A percentile compares a stretch with the other conserved stretches of the same genome.
Conservation (phyloP, 148 eudicot species). For the Polygonum maritimum region DNA sequence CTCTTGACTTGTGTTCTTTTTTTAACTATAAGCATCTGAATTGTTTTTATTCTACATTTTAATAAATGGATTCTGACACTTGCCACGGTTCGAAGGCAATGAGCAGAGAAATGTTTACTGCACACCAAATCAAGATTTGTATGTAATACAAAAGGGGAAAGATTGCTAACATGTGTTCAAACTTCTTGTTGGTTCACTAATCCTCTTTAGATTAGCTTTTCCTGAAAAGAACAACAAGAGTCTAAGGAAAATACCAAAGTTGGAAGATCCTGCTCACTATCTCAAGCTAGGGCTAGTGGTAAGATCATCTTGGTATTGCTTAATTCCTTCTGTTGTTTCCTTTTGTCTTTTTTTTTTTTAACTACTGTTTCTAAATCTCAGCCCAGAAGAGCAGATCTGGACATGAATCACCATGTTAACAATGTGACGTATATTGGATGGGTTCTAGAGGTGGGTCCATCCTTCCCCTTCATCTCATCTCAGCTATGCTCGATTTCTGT, state of each 20-base stretch:
- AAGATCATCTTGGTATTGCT: slow-evolving; percentile 15
- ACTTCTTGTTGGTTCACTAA: neutral
- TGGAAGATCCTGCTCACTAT: slow-evolving; percentile 62
- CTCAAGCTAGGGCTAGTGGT: slow-evolving; percentile 73
- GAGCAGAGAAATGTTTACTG: neutral
- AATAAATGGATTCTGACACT: too few relatives aligned
- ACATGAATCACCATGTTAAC: slow-evolving; percentile 97
- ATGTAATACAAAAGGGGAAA: neutral
- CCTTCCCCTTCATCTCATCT: neutral
- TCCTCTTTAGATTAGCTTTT: slow-evolving; percentile 57
- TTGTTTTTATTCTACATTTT: neutral
- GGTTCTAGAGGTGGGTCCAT: slow-evolving; percentile 70
- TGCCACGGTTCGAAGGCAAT: too few relatives aligned
- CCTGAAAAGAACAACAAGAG: slow-evolving; percentile 83
- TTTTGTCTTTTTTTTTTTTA: neutral
- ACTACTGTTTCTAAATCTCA: slow-evolving; percentile 15
- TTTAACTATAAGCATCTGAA: neutral
- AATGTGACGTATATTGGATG: slow-evolving; percentile 95
- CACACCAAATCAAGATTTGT: neutral
- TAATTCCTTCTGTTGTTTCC: neutral
- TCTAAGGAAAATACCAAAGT: slow-evolving; percentile 74
- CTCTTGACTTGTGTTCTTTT: neutral
- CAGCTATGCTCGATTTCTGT: neutral
- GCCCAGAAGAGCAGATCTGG: slow-evolving; percentile 96
- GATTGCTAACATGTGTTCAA: neutral